Conservation (phyloP, 2,329 filamentous ascomycete species). For the Aspergillus phoenicis region DNA sequence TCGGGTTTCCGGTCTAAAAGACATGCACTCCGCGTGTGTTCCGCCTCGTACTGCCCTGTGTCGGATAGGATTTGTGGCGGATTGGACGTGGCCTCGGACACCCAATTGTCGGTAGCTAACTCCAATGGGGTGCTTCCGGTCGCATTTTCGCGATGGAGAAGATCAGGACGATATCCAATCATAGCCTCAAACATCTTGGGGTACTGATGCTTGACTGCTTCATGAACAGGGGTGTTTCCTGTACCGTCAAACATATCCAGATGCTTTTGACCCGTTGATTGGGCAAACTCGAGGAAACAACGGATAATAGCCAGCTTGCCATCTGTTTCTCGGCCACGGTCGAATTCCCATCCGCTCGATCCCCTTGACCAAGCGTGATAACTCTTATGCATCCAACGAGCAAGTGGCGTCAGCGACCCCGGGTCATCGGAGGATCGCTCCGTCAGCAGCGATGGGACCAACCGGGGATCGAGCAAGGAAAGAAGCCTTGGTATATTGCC, state of each 20-base stretch:
- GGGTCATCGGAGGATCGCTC: slow-evolving; percentile 33
- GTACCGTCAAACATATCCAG: slow-evolving; percentile 49
- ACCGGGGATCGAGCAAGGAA: slow-evolving; percentile 61
- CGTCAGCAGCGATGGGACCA: slow-evolving; percentile 34
- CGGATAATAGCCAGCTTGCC: slow-evolving; percentile 4
- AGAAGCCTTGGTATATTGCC: slow-evolving; percentile 60
- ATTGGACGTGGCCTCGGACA: slow-evolving; percentile 23
- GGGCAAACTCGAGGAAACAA: slow-evolving; percentile 46
- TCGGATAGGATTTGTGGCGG: slow-evolving; percentile 12
- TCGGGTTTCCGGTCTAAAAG: slow-evolving; percentile 2
- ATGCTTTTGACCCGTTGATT: slow-evolving; percentile 51
- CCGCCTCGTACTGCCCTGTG: background rate
- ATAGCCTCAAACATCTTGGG: slow-evolving; percentile 57
- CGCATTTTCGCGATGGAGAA: slow-evolving; percentile 72
- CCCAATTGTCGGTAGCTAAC: slow-evolving; percentile 33
- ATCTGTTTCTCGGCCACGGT: background rate
- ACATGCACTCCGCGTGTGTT: background rate
- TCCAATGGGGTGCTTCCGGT: slow-evolving; percentile 75
- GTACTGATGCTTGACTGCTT: slow-evolving; percentile 48
- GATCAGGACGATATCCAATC: slow-evolving; percentile 58
- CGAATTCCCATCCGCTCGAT: background rate
- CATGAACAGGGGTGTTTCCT: slow-evolving; percentile 49
- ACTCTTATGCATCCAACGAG: slow-evolving; percentile 54
- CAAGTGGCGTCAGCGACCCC: slow-evolving; percentile 53
- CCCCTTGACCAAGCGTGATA: background rate